Conservation (phyloP, 163 green algal genomes). For the Scenedesmus sp. region DNA sequence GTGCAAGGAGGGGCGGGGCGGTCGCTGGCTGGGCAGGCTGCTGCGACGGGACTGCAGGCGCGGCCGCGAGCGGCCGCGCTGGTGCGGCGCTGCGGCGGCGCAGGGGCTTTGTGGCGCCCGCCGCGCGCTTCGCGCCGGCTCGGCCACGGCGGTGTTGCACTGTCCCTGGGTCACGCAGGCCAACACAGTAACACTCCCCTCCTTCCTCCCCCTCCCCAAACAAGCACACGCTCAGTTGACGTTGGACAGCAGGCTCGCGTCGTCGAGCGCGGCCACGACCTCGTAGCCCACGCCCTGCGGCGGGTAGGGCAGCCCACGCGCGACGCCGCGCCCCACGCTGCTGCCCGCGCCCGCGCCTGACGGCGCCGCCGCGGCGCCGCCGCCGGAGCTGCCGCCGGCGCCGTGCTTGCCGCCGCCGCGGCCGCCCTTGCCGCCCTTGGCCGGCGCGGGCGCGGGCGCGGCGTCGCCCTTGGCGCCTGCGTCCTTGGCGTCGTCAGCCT, state of each 20-base stretch:
- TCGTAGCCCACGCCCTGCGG: constrained; percentile 72
- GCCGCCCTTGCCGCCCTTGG: not conserved
- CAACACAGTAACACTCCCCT: no score
- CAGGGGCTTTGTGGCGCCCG: no score
- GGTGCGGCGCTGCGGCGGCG: no score
- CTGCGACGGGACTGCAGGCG: no score
- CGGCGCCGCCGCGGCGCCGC: not conserved
- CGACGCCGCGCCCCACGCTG: not conserved
- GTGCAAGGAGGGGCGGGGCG: no score
- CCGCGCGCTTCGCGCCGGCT: no score
- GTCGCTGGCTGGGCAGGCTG: no score
- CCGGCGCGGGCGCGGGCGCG: not conserved
- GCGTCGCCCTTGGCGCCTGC: not conserved
- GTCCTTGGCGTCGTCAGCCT: not conserved
- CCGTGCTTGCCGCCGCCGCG: not conserved
- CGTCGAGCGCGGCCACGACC: constrained; percentile 70
- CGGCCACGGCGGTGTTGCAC: no score
- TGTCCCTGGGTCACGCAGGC: no score
- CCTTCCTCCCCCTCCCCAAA: no score
- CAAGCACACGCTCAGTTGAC: constrained; percentile 66
- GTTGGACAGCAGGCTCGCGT: constrained; percentile 62
- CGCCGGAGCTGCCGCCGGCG: not conserved
- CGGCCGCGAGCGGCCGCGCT: no score
- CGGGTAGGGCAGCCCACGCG: constrained; percentile 28
- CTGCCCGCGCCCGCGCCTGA: not conserved